Evolutionary conservation across 257 asterid species (phyloP).

Genomic region (Paraleonurus japonicus): DNA sequence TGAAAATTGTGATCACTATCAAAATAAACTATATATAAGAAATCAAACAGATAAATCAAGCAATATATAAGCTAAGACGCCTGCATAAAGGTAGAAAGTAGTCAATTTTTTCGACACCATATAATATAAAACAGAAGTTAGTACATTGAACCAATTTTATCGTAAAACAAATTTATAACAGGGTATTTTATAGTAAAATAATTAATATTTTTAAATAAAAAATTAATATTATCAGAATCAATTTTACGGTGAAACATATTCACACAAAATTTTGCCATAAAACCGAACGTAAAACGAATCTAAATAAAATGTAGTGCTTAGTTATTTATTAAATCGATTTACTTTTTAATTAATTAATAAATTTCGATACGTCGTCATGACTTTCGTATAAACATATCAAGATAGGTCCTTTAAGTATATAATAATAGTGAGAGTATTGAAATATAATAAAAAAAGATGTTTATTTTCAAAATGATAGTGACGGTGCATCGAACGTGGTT

Average conservation of each 20-base stretch:
- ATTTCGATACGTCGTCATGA: background rate
- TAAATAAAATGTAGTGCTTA: background rate
- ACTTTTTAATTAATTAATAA: background rate
- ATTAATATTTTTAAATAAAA: too few relatives aligned
- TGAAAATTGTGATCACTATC: background rate
- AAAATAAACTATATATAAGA: background rate
- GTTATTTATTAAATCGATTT: background rate
- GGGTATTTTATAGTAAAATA: too few relatives aligned
- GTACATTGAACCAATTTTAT: too few relatives aligned
- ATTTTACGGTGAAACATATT: too few relatives aligned
- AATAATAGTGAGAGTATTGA: background rate
- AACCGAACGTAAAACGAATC: background rate
- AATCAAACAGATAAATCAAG: background rate
- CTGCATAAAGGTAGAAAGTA: background rate
- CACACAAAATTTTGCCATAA: too few relatives aligned
- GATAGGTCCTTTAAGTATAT: background rate
- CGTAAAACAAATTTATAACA: too few relatives aligned
- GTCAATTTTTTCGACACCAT: background rate
- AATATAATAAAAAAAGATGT: background rate
- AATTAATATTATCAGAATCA: too few relatives aligned
- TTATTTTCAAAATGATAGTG: constrained; percentile 17
- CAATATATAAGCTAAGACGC: background rate
- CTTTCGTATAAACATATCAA: background rate
- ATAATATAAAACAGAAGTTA: too few relatives aligned
- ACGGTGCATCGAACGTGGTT: constrained; percentile 28